Percentiles rank a stretch among this genome's conserved stretches.
Evolutionary conservation across 208 protist species (phyloP).

Genomic region (Leishmania tropica): DNA sequence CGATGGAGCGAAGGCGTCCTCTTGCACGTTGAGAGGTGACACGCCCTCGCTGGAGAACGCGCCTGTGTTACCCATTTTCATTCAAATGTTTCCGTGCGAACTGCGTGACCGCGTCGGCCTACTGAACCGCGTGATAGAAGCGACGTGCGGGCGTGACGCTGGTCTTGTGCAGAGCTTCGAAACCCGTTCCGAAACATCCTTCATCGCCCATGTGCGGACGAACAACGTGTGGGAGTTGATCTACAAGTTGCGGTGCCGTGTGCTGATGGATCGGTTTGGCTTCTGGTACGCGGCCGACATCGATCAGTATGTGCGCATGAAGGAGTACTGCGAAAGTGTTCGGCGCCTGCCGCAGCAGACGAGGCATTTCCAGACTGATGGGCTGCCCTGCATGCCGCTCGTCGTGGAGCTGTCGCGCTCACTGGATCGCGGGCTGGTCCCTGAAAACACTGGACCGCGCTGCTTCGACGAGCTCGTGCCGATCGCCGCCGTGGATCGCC

Average conservation of each 20-base stretch:
- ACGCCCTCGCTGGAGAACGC: conserved; percentile 13
- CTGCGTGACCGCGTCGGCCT: conserved; percentile 57
- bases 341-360: conserved; percentile 73
- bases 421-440: conserved; percentile 28
- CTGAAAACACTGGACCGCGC: conserved; percentile 30
- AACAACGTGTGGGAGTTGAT: conserved; percentile 54
- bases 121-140: conserved; percentile 72
- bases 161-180: conserved; percentile 59
- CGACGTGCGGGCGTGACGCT: conserved; percentile 31
- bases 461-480: conserved; percentile 65
- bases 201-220: conserved; percentile 66
- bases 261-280: conserved; percentile 83
- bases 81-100: conserved; percentile 88
- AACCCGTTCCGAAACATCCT: conserved; percentile 75
- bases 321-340: conserved; percentile 79
- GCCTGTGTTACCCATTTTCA: conserved; percentile 49
- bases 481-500: conserved; percentile 69
- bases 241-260: conserved; percentile 66
- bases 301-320: conserved; percentile 65
- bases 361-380: conserved; percentile 70
- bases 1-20: not conserved
- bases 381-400: conserved; percentile 84
- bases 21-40: not conserved
- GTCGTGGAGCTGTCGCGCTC: conserved; percentile 71
- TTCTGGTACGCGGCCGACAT: conserved; percentile 73